A percentile compares a stretch with the other conserved stretches of the same genome.
phyloP scores from a whole-genome alignment of 805 yeast genomes.

The Ogataea pilisensis region DNA sequence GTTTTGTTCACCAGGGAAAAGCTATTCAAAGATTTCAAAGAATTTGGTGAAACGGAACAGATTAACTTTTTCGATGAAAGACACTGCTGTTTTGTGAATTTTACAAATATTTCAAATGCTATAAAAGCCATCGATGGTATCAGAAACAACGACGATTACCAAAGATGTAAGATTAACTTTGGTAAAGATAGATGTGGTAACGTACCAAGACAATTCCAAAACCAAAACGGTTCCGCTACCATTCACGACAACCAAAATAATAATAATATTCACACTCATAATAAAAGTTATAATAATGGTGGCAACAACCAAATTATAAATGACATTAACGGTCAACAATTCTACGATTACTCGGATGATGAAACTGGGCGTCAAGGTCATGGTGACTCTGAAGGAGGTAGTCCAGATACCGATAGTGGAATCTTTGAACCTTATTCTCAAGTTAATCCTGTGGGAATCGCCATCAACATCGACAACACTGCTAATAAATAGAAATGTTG shows the following conservation, averaged over 20 bases:
- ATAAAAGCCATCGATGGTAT: conserved; percentile 90
- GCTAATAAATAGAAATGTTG: background rate
- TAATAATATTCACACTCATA: background rate
- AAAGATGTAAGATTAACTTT: conserved; percentile 74
- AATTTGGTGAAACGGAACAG: conserved; percentile 93
- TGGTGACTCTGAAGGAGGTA: conserved; percentile 7
- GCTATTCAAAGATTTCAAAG: conserved; percentile 67
- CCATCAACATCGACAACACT: conserved; percentile 1
- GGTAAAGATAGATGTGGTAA: conserved; percentile 97
- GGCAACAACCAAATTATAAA: conserved; percentile 10
- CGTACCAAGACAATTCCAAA: conserved; percentile 69
- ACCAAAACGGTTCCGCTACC: conserved; percentile 1
- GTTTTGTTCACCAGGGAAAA: conserved; percentile 36
- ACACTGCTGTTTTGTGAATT: conserved; percentile 87
- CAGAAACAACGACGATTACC: conserved; percentile 66
- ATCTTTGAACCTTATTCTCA: conserved; percentile 17
- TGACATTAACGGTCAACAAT: conserved; percentile 17
- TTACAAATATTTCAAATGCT: conserved; percentile 86
- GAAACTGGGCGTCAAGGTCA: conserved; percentile 5
- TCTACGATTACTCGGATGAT: conserved; percentile 20
- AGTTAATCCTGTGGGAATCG: conserved; percentile 24
- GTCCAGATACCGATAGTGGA: conserved; percentile 11
- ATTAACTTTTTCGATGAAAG: conserved; percentile 81
- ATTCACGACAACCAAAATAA: background rate
- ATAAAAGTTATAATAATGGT: background rate